Evolutionary conservation across 768 basidiomycete species (phyloP).

Genomic region (Phaffia australis): DNA sequence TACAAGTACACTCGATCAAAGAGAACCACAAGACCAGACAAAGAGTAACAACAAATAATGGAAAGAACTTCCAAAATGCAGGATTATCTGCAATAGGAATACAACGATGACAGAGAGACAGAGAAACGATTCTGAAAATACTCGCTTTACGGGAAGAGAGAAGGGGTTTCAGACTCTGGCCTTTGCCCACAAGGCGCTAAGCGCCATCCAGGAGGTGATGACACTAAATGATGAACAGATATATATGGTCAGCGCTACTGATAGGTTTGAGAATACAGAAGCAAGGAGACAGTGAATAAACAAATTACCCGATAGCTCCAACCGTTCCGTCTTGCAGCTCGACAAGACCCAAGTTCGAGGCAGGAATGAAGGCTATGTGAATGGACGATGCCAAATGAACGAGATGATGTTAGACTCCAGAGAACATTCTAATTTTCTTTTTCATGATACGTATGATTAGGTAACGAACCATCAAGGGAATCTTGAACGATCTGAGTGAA

Average conservation of each 20-base stretch:
- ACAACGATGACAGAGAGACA: no score
- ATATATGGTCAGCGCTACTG: neutral
- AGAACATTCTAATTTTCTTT: no score
- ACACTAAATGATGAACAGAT: neutral
- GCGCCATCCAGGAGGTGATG: constrained; percentile 17
- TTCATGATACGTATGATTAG: no score
- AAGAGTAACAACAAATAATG: no score
- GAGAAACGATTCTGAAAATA: no score
- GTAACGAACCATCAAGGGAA: constrained; percentile 48
- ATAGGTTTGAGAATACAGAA: neutral
- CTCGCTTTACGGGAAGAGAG: no score
- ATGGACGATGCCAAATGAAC: no score
- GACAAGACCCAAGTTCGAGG: constrained; percentile 63
- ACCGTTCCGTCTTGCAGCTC: constrained; percentile 72
- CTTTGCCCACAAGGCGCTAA: constrained; percentile 9
- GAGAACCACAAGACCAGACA: no score
- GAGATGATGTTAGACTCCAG: no score
- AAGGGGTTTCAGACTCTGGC: neutral
- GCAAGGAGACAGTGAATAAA: neutral
- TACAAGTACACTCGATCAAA: no score
- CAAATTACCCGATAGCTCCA: constrained; percentile 68
- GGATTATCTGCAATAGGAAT: no score
- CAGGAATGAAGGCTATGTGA: constrained; percentile 61
- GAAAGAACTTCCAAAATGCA: no score
- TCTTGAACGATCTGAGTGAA: constrained; percentile 77